Percentiles rank a stretch among this genome's conserved stretches.
Conservation (phyloP, 345 rosid genomes). For the Cardamine occulta region DNA sequence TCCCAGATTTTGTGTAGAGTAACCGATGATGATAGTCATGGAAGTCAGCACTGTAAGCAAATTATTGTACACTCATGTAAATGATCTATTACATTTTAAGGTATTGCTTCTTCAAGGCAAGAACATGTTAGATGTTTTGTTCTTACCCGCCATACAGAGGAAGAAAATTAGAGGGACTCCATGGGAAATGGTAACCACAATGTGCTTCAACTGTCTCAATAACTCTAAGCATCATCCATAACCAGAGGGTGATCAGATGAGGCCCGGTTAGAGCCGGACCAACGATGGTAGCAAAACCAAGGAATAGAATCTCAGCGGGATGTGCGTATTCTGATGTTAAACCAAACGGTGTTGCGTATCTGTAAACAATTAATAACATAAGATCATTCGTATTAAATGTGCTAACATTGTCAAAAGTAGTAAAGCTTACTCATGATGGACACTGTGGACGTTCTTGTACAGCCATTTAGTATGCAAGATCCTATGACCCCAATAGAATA, state of each 20-base stretch:
- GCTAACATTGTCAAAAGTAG: not conserved
- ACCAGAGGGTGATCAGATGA: constrained; percentile 87
- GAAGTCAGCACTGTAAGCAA: constrained; percentile 80
- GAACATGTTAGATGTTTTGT: not conserved
- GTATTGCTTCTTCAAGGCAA: not conserved
- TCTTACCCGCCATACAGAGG: constrained; percentile 98
- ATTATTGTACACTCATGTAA: not conserved
- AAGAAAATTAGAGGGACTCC: constrained; percentile 92
- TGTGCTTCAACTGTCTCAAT: constrained; percentile 98
- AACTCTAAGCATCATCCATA: constrained; percentile 92
- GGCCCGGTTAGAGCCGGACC: constrained; percentile 99
- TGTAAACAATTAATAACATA: constrained; percentile 35
- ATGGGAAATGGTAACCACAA: constrained; percentile 97
- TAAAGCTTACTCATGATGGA: constrained; percentile 92
- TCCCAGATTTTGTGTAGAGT: constrained; percentile 94
- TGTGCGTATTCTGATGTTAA: constrained; percentile 97
- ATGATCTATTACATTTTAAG: not conserved
- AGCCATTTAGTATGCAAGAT: constrained; percentile 93
- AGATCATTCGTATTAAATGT: not conserved
- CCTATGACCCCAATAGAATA: constrained; percentile 98
- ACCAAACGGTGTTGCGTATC: constrained; percentile 99
- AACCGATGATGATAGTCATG: constrained; percentile 98
- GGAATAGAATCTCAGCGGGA: constrained; percentile 92
- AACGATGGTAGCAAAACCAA: constrained; percentile 91
- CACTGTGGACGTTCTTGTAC: constrained; percentile 95